Conservation (phyloP, 139 green algal species). For the Pseudopediastrum boryanum region DNA sequence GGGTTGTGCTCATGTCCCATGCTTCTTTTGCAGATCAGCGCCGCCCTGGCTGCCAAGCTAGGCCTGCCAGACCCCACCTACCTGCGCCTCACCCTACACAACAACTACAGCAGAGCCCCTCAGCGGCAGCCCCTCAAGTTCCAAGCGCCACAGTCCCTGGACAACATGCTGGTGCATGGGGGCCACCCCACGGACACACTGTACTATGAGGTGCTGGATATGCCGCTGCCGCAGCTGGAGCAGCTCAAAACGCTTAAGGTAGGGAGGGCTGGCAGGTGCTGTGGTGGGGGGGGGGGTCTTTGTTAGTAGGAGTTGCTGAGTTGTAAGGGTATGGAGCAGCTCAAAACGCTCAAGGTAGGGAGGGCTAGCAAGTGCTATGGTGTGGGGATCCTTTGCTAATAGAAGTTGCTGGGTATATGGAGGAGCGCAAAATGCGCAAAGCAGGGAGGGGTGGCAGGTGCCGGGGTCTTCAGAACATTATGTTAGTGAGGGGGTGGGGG, state of each 20-base stretch:
- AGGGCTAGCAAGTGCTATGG: background rate
- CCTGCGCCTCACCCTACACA: conserved; percentile 83
- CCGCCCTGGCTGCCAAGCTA: conserved; percentile 62
- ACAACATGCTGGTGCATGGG: conserved; percentile 33
- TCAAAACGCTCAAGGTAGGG: conserved; percentile 62
- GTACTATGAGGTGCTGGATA: conserved; percentile 96
- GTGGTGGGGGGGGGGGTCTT: too few relatives aligned
- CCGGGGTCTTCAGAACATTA: too few relatives aligned
- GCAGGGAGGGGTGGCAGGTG: conserved; percentile 17
- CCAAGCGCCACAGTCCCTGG: conserved; percentile 29
- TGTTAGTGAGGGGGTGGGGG: too few relatives aligned
- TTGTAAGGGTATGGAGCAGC: too few relatives aligned
- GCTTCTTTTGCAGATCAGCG: too few relatives aligned
- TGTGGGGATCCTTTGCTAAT: too few relatives aligned
- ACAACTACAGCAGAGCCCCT: conserved; percentile 72
- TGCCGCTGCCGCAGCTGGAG: conserved; percentile 89
- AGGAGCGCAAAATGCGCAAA: conserved; percentile 65
- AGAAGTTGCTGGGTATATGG: too few relatives aligned
- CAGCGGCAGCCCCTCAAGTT: conserved; percentile 64
- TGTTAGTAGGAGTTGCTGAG: too few relatives aligned
- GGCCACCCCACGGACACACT: conserved; percentile 62
- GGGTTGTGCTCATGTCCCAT: too few relatives aligned
- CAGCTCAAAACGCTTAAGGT: conserved; percentile 66
- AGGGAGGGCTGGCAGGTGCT: background rate
- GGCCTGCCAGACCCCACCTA: conserved; percentile 48